Percentiles rank a stretch among this genome's conserved stretches.
phyloP scores from a whole-genome alignment of 2,329 filamentous ascomycete species.

The Colletotrichum filicis region DNA sequence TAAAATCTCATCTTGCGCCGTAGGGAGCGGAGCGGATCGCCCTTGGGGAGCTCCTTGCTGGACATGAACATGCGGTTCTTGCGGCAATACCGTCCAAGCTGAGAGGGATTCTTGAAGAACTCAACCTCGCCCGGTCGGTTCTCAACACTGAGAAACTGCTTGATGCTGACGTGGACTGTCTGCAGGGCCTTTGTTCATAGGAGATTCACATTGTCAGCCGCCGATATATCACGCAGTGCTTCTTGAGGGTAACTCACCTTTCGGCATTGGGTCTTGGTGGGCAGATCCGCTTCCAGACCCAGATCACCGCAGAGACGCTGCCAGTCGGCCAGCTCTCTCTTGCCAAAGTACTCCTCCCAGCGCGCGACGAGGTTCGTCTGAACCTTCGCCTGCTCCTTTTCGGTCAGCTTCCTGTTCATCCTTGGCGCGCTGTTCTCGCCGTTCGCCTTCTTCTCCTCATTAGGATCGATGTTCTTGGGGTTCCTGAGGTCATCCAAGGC shows the following conservation, averaged over 20 bases:
- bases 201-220: neutral
- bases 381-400: neutral
- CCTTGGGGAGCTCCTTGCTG: conserved; percentile 52
- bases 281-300: conserved; percentile 48
- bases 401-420: conserved; percentile 12
- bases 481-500: neutral
- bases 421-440: neutral
- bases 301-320: conserved; percentile 57
- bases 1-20: conserved; percentile 37
- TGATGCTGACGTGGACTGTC: conserved; percentile 59
- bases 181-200: conserved; percentile 51
- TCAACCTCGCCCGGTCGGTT: conserved; percentile 39
- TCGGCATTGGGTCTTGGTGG: conserved; percentile 57
- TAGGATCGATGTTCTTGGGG: neutral
- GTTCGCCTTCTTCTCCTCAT: neutral
- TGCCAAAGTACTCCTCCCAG: conserved; percentile 46
- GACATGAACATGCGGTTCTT: conserved; percentile 54
- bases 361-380: neutral
- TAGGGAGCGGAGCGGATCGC: conserved; percentile 51
- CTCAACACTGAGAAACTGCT: conserved; percentile 56
- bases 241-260: conserved; percentile 46
- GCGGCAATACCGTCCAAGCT: conserved; percentile 50
- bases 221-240: neutral
- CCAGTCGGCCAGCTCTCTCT: conserved; percentile 52
- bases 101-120: conserved; percentile 45